Evolutionary conservation across 148 eudicot genomes (phyloP).

Genomic region (Vaccinium darrowii): DNA sequence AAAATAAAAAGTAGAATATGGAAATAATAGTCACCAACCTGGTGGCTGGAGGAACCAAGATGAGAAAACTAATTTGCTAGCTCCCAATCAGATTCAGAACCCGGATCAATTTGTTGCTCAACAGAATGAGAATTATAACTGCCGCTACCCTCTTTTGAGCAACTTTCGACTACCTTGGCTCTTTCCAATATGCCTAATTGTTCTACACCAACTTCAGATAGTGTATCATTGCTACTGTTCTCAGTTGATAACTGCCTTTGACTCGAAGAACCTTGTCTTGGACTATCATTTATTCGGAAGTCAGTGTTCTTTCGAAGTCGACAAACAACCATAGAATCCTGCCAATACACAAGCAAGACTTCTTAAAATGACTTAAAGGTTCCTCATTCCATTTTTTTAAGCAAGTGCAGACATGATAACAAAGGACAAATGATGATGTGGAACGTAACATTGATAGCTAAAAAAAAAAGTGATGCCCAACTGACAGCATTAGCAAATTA

Average conservation of each 20-base stretch:
- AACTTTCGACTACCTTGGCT: conserved; percentile 35
- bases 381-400: not conserved
- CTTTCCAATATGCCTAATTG: conserved; percentile 18
- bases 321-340: conserved; percentile 86
- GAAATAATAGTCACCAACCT: conserved; percentile 21
- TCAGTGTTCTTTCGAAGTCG: conserved; percentile 65
- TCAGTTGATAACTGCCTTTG: conserved; percentile 23
- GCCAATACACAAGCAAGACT: conserved; percentile 2
- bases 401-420: not conserved
- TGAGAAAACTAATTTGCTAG: conserved; percentile 27
- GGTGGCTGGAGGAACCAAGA: conserved; percentile 34
- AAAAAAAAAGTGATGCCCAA: not conserved
- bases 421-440: not conserved
- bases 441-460: not conserved
- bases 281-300: conserved; percentile 29
- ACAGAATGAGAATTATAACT: conserved; percentile 57
- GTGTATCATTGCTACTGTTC: conserved; percentile 22
- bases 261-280: conserved; percentile 24
- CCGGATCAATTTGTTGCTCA: conserved; percentile 40
- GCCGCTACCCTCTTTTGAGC: conserved; percentile 52
- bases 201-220: conserved; percentile 34
- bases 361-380: not conserved
- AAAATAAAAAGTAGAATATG: not conserved
- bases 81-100: conserved; percentile 41
- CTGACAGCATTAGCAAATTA: not conserved